Base-by-base conservation (phyloP, 805 yeast genomes). In the Spathaspora hagerdaliae region DNA sequence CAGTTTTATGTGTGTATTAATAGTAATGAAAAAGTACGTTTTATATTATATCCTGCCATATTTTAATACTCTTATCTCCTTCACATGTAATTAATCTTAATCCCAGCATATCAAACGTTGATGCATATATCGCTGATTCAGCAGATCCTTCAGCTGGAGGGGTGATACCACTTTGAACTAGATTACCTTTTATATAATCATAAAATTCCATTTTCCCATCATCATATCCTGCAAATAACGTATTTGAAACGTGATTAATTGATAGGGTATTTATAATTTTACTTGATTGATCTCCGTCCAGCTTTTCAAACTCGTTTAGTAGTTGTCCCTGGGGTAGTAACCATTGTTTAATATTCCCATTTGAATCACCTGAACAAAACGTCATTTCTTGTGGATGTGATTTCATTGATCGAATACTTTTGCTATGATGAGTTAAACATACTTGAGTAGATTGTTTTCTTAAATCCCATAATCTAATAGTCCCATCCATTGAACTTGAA, bases 391-490 rank as follows among this genome's bases (percentile, higher is more conserved):
- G 61, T 0, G 91, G 89, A 56, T 85, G 89, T 27, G 82, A 53
- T 0, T 79, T 74, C 54, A 94, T 66, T 46, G 85, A 83, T 55
- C 98, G 75, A 1, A 94, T 85, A 26, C 91, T 76, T 58, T 87
- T 87, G 37, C 83, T 74, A 64, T 92, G 99, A 50, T 89, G 95
- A 0, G 98, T 90, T 27, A 95, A 61, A 0, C 87, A 81, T 11
- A 85, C 71, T 50, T 71, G 73, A 1, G 91, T 77, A 52, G 80
- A 81, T 6, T 92, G 96, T 15, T 90, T 88, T 3, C 85, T 79
- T 27, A 89, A 59, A 63, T 94, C 98, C 96, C 97, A 94, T n/a
- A 91, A 67, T 48, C 90, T 70, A 3, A 94, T 78, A 0, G 97
- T 88, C 0, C 85, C 74, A 62, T 94, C 99, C 76, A 81, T 82